Evolutionary conservation across 306 rosid genomes (phyloP), one percentile per base, ranked within the genome.

Genomic region (Vigna hirtella): DNA sequence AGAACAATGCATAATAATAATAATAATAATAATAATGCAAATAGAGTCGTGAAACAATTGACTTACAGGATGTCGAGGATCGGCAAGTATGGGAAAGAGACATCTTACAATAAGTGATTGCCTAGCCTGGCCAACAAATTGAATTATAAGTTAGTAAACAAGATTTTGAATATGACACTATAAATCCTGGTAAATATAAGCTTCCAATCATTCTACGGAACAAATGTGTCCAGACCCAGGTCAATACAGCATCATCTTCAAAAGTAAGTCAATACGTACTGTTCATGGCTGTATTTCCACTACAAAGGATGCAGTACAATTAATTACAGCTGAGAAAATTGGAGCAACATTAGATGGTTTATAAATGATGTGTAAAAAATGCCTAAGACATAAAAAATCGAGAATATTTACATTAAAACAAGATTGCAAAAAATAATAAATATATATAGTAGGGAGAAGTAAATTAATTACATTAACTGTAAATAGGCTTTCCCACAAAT

Each of bases 31-130:
- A 26, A 34, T 38, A 34, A 56, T 56, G 26, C 77, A 66, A 36
- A 76, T 58, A 42, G 71, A 66, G 17, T 72, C 38, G 15, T 28
- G 77, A 77, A 81, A 85, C 40, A 81, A 59, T 34, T 40, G 47
- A 62, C 98, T 90, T 88, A 96, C 99, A 38, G 99, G 98, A 82
- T 96, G 99, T 73, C 96, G 88, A 49, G 98, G 99, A 88, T 96
- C 99, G 61, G 98, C 99, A 77, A 96, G 99, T 94, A 93, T 83
- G 69, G 98, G 98, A 89, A 93, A 96, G 74, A 96, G 98, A 48
- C 99, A 98, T 84, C 99, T 91, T 9, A 96, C 94, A 71, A 96
- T 78, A 56, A 93, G 98, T 28, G 99, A 93, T 69, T 96, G 99
- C 85, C 99, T 93, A 69, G 99, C 99, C 98, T 93, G 89, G 45